These are phyloP conservation scores for Dissophora ornata DNA, from an alignment of 192 early-diverging fungal species.

Conservation along the genomic window DNA sequence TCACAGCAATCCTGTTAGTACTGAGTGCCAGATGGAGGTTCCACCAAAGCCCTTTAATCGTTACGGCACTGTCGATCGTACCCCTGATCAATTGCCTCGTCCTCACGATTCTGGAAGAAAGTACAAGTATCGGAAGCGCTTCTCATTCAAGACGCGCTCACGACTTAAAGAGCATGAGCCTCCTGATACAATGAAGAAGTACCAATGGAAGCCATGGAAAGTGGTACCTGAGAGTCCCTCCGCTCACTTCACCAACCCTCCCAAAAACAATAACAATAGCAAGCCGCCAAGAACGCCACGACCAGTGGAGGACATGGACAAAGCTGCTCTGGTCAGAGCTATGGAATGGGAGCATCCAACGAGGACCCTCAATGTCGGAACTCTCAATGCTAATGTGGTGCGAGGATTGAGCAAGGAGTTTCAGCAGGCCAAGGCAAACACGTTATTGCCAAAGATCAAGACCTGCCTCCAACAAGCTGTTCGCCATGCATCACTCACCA, in stretches of 20 bases:
- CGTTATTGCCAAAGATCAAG: background rate
- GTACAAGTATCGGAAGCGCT: slow-evolving; percentile 8
- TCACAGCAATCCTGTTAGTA: no score
- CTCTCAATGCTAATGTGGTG: slow-evolving; percentile 2
- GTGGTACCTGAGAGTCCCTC: no score
- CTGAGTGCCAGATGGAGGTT: no score
- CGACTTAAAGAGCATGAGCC: background rate
- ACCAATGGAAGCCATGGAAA: background rate
- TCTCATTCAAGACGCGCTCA: slow-evolving; percentile 8
- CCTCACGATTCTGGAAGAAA: background rate
- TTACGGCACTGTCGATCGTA: slow-evolving; percentile 1
- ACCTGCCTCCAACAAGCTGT: background rate
- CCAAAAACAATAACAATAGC: no score
- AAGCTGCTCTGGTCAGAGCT: background rate
- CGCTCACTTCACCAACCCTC: no score
- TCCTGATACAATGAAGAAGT: slow-evolving; percentile 5
- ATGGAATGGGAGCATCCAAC: slow-evolving; percentile 4
- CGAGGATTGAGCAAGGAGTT: background rate
- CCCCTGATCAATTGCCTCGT: background rate
- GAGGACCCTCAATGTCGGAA: background rate
- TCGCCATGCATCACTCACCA: background rate
- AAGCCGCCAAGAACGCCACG: no score
- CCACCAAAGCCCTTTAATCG: background rate
- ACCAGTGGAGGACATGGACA: background rate
- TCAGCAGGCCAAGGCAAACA: background rate